Evolutionary conservation across 108 stramenopile species (phyloP).

Genomic region (Skeletonema tropicum): DNA sequence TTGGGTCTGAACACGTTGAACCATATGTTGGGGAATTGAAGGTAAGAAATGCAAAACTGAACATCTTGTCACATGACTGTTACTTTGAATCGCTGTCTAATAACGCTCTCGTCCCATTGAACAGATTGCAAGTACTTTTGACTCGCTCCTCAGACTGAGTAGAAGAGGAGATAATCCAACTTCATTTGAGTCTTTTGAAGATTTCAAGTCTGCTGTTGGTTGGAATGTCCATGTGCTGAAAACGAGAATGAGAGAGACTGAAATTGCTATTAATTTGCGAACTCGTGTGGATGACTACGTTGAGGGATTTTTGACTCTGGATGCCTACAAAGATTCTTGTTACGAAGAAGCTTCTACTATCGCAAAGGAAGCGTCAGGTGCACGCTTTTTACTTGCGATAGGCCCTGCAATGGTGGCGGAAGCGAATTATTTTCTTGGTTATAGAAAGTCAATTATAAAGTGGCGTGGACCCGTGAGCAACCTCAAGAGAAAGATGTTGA

Average conservation of each 20-base stretch:
- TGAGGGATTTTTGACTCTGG: conserved; percentile 35
- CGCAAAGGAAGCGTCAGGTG: conserved; percentile 44
- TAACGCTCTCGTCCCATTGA: background rate
- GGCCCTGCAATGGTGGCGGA: conserved; percentile 52
- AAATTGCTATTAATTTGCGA: conserved; percentile 40
- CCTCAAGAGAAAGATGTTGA: conserved; percentile 24
- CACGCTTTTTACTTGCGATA: conserved; percentile 42
- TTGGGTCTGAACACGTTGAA: conserved; percentile 46
- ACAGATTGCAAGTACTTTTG: conserved; percentile 32
- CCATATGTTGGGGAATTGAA: conserved; percentile 53
- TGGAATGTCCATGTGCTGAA: conserved; percentile 33
- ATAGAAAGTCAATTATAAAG: conserved; percentile 40
- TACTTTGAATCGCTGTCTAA: background rate
- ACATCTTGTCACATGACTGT: background rate
- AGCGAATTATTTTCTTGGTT: conserved; percentile 39
- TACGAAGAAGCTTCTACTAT: conserved; percentile 45
- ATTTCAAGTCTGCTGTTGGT: conserved; percentile 29
- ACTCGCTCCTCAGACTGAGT: conserved; percentile 36
- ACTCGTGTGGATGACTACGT: conserved; percentile 42
- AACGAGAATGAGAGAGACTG: conserved; percentile 39
- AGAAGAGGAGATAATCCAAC: conserved; percentile 1
- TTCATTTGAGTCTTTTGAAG: conserved; percentile 39
- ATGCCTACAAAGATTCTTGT: conserved; percentile 42
- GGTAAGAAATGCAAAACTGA: background rate
- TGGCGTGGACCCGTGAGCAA: conserved; percentile 45